Conservation (phyloP, 1,284 basidiomycete genomes). For the Stygiomarasmius scandens region DNA sequence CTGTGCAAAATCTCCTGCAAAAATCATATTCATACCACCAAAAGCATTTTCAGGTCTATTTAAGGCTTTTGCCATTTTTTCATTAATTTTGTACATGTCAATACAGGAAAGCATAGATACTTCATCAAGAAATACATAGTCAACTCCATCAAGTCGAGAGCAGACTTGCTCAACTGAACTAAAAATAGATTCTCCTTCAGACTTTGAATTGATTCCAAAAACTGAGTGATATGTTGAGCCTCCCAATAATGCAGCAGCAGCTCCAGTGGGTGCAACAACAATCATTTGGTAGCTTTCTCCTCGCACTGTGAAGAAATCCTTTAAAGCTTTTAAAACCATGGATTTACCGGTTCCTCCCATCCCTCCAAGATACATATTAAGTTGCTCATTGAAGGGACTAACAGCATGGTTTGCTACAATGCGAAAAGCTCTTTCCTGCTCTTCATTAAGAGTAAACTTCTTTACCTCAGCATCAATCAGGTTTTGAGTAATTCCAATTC, state of each 20-base stretch:
- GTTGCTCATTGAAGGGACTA: conserved; percentile 43
- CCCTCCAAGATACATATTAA: too few relatives aligned
- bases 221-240: conserved; percentile 32
- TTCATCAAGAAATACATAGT: conserved; percentile 23
- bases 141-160: conserved; percentile 17
- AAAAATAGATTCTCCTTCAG: background rate
- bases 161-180: background rate
- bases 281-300: conserved; percentile 17
- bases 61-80: conserved; percentile 12
- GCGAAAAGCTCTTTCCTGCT: too few relatives aligned
- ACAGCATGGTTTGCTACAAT: too few relatives aligned
- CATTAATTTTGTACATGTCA: conserved; percentile 21
- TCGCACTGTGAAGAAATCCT: conserved; percentile 26
- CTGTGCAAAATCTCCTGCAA: conserved; percentile 32
- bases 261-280: conserved; percentile 36
- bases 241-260: conserved; percentile 28
- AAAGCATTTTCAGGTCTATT: conserved; percentile 14
- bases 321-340: too few relatives aligned
- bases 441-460: too few relatives aligned
- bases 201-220: conserved; percentile 22
- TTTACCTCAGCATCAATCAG: background rate
- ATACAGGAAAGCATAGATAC: conserved; percentile 20
- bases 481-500: background rate
- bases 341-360: too few relatives aligned
- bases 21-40: conserved; percentile 26